Percentiles rank a stretch among this genome's conserved stretches.
Conservation (phyloP, 768 basidiomycete species). For the Mycena metata region DNA sequence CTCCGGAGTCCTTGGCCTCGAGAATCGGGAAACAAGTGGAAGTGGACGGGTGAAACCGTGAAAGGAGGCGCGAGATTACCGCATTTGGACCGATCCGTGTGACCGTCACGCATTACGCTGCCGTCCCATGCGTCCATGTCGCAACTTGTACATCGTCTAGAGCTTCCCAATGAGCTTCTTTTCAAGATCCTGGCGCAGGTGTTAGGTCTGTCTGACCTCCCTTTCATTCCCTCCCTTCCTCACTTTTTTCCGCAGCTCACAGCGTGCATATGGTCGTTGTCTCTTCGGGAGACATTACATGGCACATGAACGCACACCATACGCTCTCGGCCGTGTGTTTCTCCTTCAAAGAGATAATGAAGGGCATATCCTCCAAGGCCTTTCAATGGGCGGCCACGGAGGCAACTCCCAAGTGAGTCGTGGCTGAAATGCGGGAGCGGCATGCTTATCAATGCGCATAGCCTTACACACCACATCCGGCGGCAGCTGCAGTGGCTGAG, state of each 20-base stretch:
- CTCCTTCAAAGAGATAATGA: slow-evolving; percentile 51
- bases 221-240: neutral
- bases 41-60: neutral
- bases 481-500: slow-evolving; percentile 16
- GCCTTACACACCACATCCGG: slow-evolving; percentile 27
- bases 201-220: slow-evolving; percentile 25
- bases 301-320: slow-evolving; percentile 50
- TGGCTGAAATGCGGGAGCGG: neutral
- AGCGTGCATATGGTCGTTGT: slow-evolving; percentile 52
- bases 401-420: slow-evolving; percentile 18
- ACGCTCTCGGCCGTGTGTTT: slow-evolving; percentile 52
- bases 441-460: neutral
- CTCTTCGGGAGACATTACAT: slow-evolving; percentile 47
- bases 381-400: slow-evolving; percentile 43
- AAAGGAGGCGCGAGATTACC: neutral
- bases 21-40: neutral
- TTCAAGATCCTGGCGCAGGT: slow-evolving; percentile 50
- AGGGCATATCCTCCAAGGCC: slow-evolving; percentile 49
- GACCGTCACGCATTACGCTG: neutral
- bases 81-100: neutral
- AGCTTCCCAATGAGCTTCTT: slow-evolving; percentile 54
- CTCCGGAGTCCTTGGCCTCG: too few relatives aligned
- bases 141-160: slow-evolving; percentile 16
- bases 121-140: slow-evolving; percentile 21
- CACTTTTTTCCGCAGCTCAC: slow-evolving; percentile 35